Conservation (phyloP, 192 early-diverging fungal genomes). For the Anaeromyces robustus region DNA sequence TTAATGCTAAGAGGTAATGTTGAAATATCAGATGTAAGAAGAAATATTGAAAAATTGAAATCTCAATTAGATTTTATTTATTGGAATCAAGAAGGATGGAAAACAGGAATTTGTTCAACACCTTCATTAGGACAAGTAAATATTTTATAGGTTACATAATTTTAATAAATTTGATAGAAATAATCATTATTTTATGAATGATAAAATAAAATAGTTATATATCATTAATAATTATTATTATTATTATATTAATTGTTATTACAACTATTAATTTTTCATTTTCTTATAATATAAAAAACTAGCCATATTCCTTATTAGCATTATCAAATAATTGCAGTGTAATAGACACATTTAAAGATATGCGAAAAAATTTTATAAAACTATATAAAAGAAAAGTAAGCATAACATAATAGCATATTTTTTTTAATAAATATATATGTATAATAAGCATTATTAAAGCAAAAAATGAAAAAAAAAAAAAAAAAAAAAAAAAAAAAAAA, state of each 20-base stretch:
- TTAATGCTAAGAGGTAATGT: constrained; percentile 29
- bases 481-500: too few relatives aligned
- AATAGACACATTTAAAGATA: constrained; percentile 7
- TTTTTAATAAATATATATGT: background rate
- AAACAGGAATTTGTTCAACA: constrained; percentile 32
- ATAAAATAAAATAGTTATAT: too few relatives aligned
- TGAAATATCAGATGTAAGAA: constrained; percentile 30
- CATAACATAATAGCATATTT: background rate
- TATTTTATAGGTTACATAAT: constrained; percentile 4
- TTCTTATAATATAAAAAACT: too few relatives aligned
- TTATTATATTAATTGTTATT: too few relatives aligned
- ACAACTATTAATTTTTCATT: too few relatives aligned
- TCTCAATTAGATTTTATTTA: constrained; percentile 19
- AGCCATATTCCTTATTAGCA: constrained; percentile 19
- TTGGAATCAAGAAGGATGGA: constrained; percentile 45
- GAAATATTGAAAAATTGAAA: constrained; percentile 30
- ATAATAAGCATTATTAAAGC: too few relatives aligned
- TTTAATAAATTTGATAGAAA: too few relatives aligned
- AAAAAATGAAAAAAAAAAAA: too few relatives aligned
- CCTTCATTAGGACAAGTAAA: constrained; percentile 31
- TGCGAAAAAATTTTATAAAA: constrained; percentile 22
- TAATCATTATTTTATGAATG: too few relatives aligned
- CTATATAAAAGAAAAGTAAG: constrained; percentile 31
- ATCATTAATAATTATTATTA: too few relatives aligned
- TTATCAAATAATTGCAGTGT: constrained; percentile 35